Evolutionary conservation across 169 alveolate species (phyloP).

Genomic region (Babesia bigemina): DNA sequence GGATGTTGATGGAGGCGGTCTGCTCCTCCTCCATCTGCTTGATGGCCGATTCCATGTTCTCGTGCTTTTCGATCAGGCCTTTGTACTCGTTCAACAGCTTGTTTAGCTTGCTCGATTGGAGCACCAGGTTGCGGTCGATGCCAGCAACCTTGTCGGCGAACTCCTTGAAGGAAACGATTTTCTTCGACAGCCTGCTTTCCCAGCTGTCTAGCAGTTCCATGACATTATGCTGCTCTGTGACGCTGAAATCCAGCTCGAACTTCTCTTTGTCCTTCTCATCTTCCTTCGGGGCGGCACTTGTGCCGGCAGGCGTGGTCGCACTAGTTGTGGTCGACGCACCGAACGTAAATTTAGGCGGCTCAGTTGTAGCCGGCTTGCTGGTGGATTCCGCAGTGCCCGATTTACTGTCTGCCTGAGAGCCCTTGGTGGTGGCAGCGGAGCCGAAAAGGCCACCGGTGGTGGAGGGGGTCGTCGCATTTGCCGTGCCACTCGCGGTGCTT

Average conservation of each 20-base stretch:
- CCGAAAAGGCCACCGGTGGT: conserved; percentile 4
- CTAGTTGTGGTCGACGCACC: neutral
- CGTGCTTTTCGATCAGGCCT: conserved; percentile 49
- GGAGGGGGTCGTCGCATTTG: neutral
- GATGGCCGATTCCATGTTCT: conserved; percentile 56
- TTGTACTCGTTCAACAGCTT: conserved; percentile 44
- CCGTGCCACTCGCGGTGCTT: neutral
- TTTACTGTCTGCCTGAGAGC: neutral
- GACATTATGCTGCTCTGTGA: conserved; percentile 53
- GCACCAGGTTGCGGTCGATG: conserved; percentile 52
- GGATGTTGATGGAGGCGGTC: conserved; percentile 30
- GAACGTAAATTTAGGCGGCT: neutral
- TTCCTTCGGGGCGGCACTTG: neutral
- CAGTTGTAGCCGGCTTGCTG: neutral
- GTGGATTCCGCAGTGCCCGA: neutral
- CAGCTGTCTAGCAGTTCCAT: conserved; percentile 58
- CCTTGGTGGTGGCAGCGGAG: conserved; percentile 6
- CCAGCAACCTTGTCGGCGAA: conserved; percentile 63
- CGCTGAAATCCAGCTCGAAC: conserved; percentile 49
- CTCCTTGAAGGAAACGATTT: conserved; percentile 47
- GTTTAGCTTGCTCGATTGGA: conserved; percentile 52
- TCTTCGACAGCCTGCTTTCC: conserved; percentile 52
- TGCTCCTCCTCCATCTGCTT: conserved; percentile 67
- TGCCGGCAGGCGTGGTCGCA: neutral
- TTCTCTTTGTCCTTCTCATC: conserved; percentile 14